Evolutionary conservation across 2,329 filamentous ascomycete genomes (phyloP).

Genomic region (Pseudogymnoascus sp.): DNA sequence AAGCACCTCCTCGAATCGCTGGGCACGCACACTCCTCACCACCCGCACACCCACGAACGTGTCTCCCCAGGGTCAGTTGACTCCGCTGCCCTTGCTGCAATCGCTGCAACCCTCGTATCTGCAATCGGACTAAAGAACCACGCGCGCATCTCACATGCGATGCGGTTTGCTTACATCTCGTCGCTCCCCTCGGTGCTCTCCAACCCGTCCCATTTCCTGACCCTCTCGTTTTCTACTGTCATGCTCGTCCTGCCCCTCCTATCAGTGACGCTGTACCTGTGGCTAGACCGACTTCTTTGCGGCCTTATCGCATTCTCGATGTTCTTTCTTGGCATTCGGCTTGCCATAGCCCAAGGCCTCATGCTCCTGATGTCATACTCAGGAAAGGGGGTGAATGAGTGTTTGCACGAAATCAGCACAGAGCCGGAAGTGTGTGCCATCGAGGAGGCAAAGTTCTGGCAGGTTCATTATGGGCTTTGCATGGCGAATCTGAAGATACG

Average conservation of each 20-base stretch:
- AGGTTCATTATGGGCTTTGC: slow-evolving; percentile 93
- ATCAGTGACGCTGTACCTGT: slow-evolving; percentile 70
- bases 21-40: slow-evolving; percentile 66
- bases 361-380: slow-evolving; percentile 93
- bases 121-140: slow-evolving; percentile 86
- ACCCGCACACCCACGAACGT: slow-evolving; percentile 57
- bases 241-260: slow-evolving; percentile 77
- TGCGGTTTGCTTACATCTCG: slow-evolving; percentile 77
- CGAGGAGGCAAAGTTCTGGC: slow-evolving; percentile 94
- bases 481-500: slow-evolving; percentile 89
- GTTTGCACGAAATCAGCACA: slow-evolving; percentile 78
- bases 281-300: slow-evolving; percentile 78
- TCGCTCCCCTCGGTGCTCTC: slow-evolving; percentile 79
- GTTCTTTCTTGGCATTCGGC: slow-evolving; percentile 76
- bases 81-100: slow-evolving; percentile 71
- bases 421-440: slow-evolving; percentile 70
- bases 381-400: slow-evolving; percentile 38
- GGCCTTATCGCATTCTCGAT: slow-evolving; percentile 77
- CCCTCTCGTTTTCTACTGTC: slow-evolving; percentile 74
- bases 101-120: slow-evolving; percentile 75
- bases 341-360: slow-evolving; percentile 78
- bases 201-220: slow-evolving; percentile 93
- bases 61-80: slow-evolving; percentile 74
- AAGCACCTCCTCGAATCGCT: slow-evolving; percentile 80
- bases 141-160: slow-evolving; percentile 82